Evolutionary conservation across 257 asterid genomes (phyloP).

Genomic region (Jacaranda mimosifolia): DNA sequence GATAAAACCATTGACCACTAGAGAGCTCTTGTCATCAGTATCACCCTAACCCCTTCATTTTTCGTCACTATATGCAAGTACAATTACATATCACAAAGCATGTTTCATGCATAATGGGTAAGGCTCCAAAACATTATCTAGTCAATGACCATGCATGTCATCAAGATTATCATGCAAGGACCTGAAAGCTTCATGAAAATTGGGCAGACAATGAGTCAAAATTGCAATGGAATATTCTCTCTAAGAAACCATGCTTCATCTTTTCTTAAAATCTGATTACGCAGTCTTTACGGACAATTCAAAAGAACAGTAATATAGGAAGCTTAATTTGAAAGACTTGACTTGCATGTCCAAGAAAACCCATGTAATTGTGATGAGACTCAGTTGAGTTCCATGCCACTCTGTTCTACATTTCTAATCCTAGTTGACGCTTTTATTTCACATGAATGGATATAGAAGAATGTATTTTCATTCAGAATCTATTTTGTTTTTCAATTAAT

Average conservation of each 20-base stretch:
- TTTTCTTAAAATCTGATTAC: no score
- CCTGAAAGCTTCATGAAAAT: no score
- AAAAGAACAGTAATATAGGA: not conserved
- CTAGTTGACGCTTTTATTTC: conserved; percentile 12
- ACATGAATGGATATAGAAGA: conserved; percentile 2
- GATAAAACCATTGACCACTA: not conserved
- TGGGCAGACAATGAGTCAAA: no score
- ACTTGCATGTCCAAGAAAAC: not conserved
- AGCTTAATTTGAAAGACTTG: conserved; percentile 12
- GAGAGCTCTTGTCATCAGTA: not conserved
- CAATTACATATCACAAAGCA: not conserved
- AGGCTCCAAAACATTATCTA: not conserved
- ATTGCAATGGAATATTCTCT: no score
- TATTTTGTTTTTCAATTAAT: not conserved
- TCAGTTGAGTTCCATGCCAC: not conserved
- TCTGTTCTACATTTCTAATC: not conserved
- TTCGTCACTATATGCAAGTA: not conserved
- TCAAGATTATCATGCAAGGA: no score
- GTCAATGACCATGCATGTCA: not conserved
- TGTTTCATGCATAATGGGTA: not conserved
- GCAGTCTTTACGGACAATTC: no score
- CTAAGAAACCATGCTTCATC: no score
- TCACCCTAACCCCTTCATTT: not conserved
- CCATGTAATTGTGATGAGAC: not conserved
- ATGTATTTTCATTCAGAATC: not conserved